phyloP scores from a whole-genome alignment of 2,329 filamentous ascomycete species.

The Ramularia endophylla region DNA sequence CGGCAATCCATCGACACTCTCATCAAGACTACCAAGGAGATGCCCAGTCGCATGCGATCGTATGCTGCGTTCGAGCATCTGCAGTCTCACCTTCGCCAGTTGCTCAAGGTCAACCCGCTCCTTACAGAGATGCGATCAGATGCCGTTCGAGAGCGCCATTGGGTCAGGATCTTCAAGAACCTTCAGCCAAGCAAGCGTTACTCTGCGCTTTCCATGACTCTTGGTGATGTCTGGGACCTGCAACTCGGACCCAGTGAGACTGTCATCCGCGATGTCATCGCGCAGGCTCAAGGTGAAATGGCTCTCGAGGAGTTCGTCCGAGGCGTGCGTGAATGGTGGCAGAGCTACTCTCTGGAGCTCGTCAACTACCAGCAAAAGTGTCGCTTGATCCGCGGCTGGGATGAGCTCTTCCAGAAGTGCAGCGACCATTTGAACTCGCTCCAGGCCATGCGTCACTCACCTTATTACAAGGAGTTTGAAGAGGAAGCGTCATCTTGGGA shows the following conservation, averaged over 20 bases:
- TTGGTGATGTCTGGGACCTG: conserved; percentile 98
- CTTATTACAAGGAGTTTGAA: conserved; percentile 99
- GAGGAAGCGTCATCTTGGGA: conserved; percentile 97
- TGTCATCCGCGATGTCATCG: conserved; percentile 86
- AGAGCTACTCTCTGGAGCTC: conserved; percentile 87
- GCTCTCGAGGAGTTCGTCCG: conserved; percentile 95
- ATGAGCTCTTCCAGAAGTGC: conserved; percentile 96
- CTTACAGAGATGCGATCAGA: conserved; percentile 92
- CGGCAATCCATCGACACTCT: conserved; percentile 82
- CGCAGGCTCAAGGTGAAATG: conserved; percentile 96
- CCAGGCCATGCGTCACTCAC: conserved; percentile 97
- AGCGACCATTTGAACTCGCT: conserved; percentile 97
- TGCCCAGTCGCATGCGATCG: conserved; percentile 98
- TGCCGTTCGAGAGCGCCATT: conserved; percentile 91
- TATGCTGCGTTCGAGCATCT: conserved; percentile 99
- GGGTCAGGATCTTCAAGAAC: conserved; percentile 96
- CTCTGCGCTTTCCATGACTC: conserved; percentile 85
- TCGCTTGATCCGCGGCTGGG: conserved; percentile 93
- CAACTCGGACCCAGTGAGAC: conserved; percentile 82
- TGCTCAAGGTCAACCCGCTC: conserved; percentile 85
- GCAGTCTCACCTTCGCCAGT: conserved; percentile 78
- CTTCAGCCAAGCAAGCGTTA: conserved; percentile 90
- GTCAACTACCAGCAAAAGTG: conserved; percentile 99
- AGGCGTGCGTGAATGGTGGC: conserved; percentile 94
- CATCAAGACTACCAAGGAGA: conserved; percentile 97